Base-by-base conservation (phyloP, 2,329 filamentous ascomycete genomes). In the Microdochium bolleyi region DNA sequence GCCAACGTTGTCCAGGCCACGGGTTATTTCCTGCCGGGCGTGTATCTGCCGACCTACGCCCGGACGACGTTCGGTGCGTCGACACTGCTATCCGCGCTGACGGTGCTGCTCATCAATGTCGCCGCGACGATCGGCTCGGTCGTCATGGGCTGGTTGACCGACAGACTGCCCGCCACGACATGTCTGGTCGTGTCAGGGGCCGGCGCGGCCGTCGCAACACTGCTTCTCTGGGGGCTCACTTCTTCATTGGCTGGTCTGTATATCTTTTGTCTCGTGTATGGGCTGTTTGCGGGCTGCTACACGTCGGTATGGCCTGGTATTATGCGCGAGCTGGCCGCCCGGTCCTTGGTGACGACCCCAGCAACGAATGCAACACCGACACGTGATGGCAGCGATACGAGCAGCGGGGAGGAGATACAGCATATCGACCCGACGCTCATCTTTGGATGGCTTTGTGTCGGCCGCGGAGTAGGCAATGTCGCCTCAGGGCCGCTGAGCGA, bases 401-500 rank as follows among this genome's bases (percentile, higher is more conserved):
- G 54, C 5, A 53, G 38, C 11, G 55, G 55, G 30, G 63, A 56
- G 24, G 24, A 30, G 4, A 38, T 51, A 13, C 46, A 51, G n/a
- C 24, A 51, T 22, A 21, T 60, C 37, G 75, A 78, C 50, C 72
- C 74, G 2, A 67, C 70, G 50, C 79, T 85, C 71, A 69, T 84
- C 0, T 76, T 82, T 56, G 80, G 77, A 0, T 66, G 80, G 50
- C 60, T 84, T 38, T 77, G 78, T 27, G 75, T 77, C 7, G 82
- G 79, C 0, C 70, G 83, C 48, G 83, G 82, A 0, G 67, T 86
- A 5, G 82, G 82, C 0, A 84, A 83, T 55, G 70, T 84, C 49
- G 70, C 67, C 2, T 78, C 70, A 14, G 80, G 80, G 0, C 79
- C 80, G 4, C 50, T 83, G 51, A 83, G 80, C 57, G 75, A 79